Evolutionary conservation across 2,329 filamentous ascomycete genomes (phyloP), one percentile per base, ranked within the genome.

Genomic region (Xylariaceae sp.): DNA sequence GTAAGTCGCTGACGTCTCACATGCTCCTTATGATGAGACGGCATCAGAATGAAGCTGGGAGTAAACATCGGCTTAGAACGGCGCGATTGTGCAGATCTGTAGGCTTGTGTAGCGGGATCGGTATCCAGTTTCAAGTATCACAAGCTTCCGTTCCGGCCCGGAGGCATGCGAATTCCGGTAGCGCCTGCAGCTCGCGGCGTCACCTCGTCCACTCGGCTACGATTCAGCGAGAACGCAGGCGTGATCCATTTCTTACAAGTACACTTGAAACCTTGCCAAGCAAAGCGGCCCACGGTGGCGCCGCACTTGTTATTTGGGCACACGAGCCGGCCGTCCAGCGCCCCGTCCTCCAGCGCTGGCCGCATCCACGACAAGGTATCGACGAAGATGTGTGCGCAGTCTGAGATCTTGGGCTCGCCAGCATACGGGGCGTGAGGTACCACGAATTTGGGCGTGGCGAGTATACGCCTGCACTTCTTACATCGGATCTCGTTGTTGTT

Each of bases 351-450:
- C 3, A 98, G 79, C 55, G 84, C 83, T 1, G 82, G 71, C 6
- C 87, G 81, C 93, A 98, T 98, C 93, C 93, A 98, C 12, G 87
- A 87, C 26, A 98, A 71, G 1, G 93, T 89, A 57, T 97, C 89
- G 49, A 97, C 67, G 64, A 96, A 97, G 62, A 90, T 79, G 64
- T 97, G 91, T 16, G 85, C 84, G 57, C 93, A 98, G 24, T 49
- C 36, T 45, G 44, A 39, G n/a, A 45, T 30, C 13, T 50, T 42
- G 18, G 42, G 15, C 47, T 51, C 24, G 45, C 43, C 49, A 44
- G 41, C n/a, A 51, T 37, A 39, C 6, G 67, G 53, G 52, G 68
- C 61, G 64, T 94, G 89, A 2, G 76, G 66, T 34, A 84, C 65
- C 39, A 94, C 72, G 60, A 88, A 94, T 24, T 67, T 64, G 0